Evolutionary conservation across 495 filamentous ascomycete genomes (phyloP).

Genomic region (Aspergillus sclerotioniger): DNA sequence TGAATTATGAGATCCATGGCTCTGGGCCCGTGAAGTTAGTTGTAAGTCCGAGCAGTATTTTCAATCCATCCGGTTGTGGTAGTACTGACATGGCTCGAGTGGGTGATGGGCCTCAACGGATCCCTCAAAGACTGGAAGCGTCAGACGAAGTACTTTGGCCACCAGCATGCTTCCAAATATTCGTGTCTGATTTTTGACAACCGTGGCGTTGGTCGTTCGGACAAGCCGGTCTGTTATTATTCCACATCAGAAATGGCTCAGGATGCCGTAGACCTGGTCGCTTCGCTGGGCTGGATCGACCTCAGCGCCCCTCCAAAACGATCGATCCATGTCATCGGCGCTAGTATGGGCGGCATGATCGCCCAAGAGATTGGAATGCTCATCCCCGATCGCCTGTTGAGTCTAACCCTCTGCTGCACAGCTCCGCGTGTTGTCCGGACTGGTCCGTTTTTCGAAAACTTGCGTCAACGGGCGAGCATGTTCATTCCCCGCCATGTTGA

Average conservation of each 20-base stretch:
- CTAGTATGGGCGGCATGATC: slow-evolving; percentile 85
- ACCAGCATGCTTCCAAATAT: slow-evolving; percentile 60
- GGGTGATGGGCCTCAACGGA: slow-evolving; percentile 33
- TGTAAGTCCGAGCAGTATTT: slow-evolving; percentile 47
- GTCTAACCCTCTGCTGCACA: slow-evolving; percentile 65
- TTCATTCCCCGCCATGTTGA: slow-evolving; percentile 68
- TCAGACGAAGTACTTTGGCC: slow-evolving; percentile 73
- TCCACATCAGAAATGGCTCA: slow-evolving; percentile 56
- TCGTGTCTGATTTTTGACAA: slow-evolving; percentile 72
- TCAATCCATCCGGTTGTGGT: slow-evolving; percentile 1
- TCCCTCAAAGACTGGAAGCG: slow-evolving; percentile 64
- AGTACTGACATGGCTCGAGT: slow-evolving; percentile 16
- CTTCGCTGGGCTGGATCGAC: slow-evolving; percentile 55
- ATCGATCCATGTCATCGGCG: slow-evolving; percentile 67
- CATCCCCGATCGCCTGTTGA: slow-evolving; percentile 60
- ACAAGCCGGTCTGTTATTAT: slow-evolving; percentile 59
- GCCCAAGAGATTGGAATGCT: slow-evolving; percentile 71
- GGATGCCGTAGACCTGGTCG: slow-evolving; percentile 62
- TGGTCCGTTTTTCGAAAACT: slow-evolving; percentile 58
- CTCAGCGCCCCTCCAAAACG: slow-evolving; percentile 57
- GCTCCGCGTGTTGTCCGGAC: slow-evolving; percentile 68
- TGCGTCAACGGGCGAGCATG: slow-evolving; percentile 60
- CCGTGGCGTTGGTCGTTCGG: slow-evolving; percentile 68
- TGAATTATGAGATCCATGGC: slow-evolving; percentile 78
- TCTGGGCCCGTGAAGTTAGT: slow-evolving; percentile 66